These are phyloP conservation scores for Penicillium chermesinum DNA, from an alignment of 495 filamentous ascomycete species.

Conservation along the genomic window DNA sequence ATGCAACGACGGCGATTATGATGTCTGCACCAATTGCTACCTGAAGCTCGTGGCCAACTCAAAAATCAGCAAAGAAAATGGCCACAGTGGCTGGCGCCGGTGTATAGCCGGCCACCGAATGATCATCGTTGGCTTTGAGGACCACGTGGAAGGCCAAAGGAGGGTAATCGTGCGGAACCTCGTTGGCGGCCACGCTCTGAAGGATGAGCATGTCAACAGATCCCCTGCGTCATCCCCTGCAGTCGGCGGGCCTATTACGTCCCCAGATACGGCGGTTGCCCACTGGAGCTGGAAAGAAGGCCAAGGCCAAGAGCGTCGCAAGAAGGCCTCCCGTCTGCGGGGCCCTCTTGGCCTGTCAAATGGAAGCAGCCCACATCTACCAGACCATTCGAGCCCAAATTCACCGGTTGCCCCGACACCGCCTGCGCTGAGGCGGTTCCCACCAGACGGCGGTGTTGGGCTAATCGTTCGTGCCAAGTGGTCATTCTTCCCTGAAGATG, in stretches of 20 bases:
- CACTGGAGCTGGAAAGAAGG: conserved; percentile 52
- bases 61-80: conserved; percentile 67
- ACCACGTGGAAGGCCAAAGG: conserved; percentile 52
- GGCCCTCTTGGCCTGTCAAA: conserved; percentile 4
- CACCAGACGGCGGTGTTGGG: conserved; percentile 66
- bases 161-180: conserved; percentile 57
- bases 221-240: conserved; percentile 17
- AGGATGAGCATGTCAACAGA: conserved; percentile 44
- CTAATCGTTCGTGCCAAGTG: conserved; percentile 58
- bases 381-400: conserved; percentile 1
- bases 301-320: conserved; percentile 36
- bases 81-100: conserved; percentile 71
- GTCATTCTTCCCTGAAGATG: conserved; percentile 65
- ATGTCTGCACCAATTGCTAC: conserved; percentile 78
- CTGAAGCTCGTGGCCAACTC: conserved; percentile 52
- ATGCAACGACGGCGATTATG: conserved; percentile 71
- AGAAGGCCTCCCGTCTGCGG: conserved; percentile 42
- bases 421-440: conserved; percentile 43
- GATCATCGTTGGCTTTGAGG: conserved; percentile 69
- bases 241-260: conserved; percentile 11
- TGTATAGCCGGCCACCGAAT: conserved; percentile 79
- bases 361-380: conserved; percentile 11
- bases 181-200: conserved; percentile 64
- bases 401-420: conserved; percentile 12
- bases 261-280: conserved; percentile 27